phyloP scores from a whole-genome alignment of 768 basidiomycete genomes.

The Fomitopsis serialis region DNA sequence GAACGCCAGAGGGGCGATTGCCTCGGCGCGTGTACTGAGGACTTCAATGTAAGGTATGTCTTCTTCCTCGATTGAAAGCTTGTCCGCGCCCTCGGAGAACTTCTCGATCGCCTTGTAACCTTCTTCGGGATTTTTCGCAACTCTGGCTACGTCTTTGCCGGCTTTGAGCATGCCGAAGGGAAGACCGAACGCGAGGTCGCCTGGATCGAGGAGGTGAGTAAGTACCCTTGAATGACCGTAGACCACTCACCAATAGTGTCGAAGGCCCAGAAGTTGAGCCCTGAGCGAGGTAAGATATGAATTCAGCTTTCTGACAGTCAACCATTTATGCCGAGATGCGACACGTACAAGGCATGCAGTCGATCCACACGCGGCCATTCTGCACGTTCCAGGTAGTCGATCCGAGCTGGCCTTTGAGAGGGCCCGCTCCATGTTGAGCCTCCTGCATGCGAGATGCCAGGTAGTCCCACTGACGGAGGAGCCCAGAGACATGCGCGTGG shows the following conservation, averaged over 20 bases:
- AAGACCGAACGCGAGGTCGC: conserved; percentile 1
- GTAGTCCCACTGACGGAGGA: conserved; percentile 70
- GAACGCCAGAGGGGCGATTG: background rate
- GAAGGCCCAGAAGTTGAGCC: conserved; percentile 4
- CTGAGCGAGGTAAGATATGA: background rate
- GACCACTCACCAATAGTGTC: conserved; percentile 3
- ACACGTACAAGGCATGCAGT: conserved; percentile 61
- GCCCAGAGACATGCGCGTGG: conserved; percentile 45
- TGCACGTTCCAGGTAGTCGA: background rate
- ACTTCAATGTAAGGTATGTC: background rate
- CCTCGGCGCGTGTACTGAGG: background rate
- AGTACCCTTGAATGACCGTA: background rate
- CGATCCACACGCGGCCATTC: conserved; percentile 58
- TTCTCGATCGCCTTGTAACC: background rate
- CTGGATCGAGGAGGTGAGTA: background rate
- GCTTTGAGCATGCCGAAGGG: conserved; percentile 4
- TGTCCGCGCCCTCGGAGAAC: background rate
- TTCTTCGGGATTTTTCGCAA: background rate
- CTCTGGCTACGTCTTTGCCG: background rate
- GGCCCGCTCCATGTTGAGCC: conserved; percentile 32
- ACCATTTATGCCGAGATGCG: too few species aligned
- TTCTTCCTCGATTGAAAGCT: background rate
- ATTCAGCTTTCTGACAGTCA: too few species aligned
- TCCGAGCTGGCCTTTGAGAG: background rate
- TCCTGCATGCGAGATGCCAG: conserved; percentile 24